Percentiles rank a stretch among this genome's conserved stretches.
These are phyloP conservation scores for Aspergillus fructus DNA, from an alignment of 2,329 filamentous ascomycete genomes.

Conservation along the genomic window DNA sequence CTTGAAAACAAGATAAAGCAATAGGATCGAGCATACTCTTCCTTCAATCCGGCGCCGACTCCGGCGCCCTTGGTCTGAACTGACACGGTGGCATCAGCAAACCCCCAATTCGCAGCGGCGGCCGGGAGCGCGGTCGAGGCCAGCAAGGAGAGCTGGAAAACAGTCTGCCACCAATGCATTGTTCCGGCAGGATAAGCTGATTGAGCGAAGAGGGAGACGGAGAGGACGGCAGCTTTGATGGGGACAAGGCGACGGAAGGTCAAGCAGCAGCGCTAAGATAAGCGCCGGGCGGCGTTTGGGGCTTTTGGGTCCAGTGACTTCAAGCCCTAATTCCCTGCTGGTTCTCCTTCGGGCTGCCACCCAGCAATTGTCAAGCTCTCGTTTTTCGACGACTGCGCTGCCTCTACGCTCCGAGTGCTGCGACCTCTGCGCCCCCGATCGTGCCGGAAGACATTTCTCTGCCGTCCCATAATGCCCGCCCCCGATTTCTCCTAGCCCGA, in stretches of 20 bases:
- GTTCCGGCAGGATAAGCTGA: background rate
- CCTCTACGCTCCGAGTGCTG: constrained; percentile 5
- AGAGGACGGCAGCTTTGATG: background rate
- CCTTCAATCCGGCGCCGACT: constrained; percentile 53
- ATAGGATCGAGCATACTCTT: constrained; percentile 48
- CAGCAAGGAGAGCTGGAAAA: constrained; percentile 38
- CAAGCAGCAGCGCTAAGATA: constrained; percentile 22
- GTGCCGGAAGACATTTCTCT: constrained; percentile 11
- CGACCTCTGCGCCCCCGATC: constrained; percentile 6
- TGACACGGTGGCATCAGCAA: constrained; percentile 63
- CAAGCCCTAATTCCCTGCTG: constrained; percentile 41
- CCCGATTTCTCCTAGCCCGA: constrained; percentile 10
- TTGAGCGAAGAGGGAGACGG: background rate
- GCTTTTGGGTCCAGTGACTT: constrained; percentile 31
- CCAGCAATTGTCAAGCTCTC: constrained; percentile 5
- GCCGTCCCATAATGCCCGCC: constrained; percentile 12
- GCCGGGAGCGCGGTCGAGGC: constrained; percentile 35
- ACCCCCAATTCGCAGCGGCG: constrained; percentile 59
- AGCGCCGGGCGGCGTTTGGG: constrained; percentile 26
- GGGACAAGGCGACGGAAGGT: background rate
- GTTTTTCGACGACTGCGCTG: constrained; percentile 1
- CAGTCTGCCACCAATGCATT: constrained; percentile 40
- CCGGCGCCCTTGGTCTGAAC: constrained; percentile 61
- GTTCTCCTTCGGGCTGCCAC: constrained; percentile 20
- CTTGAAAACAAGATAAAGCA: background rate